Evolutionary conservation across 768 basidiomycete genomes (phyloP).

Genomic region (Auricularia heimuer): DNA sequence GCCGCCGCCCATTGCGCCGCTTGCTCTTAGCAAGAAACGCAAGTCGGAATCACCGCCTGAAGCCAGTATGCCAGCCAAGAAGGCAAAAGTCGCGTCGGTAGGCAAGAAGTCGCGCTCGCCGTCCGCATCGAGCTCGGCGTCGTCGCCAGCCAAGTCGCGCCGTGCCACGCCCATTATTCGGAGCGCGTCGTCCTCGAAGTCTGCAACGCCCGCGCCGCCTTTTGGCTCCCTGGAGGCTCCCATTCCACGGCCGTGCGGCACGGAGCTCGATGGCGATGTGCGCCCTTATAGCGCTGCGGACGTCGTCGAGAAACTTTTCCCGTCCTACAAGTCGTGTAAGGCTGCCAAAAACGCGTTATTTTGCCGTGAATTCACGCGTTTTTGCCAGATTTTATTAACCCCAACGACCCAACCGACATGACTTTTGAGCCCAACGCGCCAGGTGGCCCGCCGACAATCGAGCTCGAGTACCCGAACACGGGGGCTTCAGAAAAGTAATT

Average conservation of each 20-base stretch:
- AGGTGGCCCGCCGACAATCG: slow-evolving; percentile 49
- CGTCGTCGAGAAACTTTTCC: slow-evolving; percentile 53
- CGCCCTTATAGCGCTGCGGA: slow-evolving; percentile 52
- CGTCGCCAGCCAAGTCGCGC: not conserved
- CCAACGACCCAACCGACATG: slow-evolving; percentile 47
- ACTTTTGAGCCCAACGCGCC: slow-evolving; percentile 50
- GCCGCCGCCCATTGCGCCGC: not conserved
- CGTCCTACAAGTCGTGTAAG: slow-evolving; percentile 58
- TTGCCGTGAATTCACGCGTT: slow-evolving; percentile 9
- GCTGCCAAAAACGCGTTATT: slow-evolving; percentile 16
- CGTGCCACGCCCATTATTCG: not conserved
- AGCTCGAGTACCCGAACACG: slow-evolving; percentile 72
- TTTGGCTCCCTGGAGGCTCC: slow-evolving; percentile 12
- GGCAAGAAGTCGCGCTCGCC: not conserved
- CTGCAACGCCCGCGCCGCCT: not conserved
- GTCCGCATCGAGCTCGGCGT: not conserved
- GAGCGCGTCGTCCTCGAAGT: not conserved
- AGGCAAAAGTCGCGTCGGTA: not conserved
- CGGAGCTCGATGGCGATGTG: slow-evolving; percentile 41
- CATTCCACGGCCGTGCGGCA: slow-evolving; percentile 39
- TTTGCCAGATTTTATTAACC: slow-evolving; percentile 58
- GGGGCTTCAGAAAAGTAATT: slow-evolving; percentile 57
- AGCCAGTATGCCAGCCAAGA: not conserved
- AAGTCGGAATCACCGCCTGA: not conserved
- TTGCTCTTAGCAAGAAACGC: not conserved